Percentiles rank a stretch among this genome's conserved stretches.
These are phyloP conservation scores for Phytopythium oedochilum DNA, from an alignment of 352 stramenopile genomes.

Conservation along the genomic window DNA sequence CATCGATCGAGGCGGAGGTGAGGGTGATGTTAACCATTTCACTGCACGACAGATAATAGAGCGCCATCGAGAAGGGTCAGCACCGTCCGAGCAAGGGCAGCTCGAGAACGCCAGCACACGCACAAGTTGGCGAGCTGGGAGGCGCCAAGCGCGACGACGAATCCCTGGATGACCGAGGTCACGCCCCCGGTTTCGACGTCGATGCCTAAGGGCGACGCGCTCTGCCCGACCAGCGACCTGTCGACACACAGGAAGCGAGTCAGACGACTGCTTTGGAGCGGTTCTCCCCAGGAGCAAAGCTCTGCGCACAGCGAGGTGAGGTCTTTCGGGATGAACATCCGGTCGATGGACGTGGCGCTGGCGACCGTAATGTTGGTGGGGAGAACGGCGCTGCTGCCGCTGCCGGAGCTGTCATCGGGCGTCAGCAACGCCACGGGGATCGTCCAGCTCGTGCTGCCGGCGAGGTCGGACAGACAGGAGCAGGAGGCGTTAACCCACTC, in stretches of 20 bases:
- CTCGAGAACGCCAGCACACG: neutral
- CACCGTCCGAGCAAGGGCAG: neutral
- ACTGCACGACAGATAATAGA: neutral
- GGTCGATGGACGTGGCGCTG: slow-evolving; percentile 5
- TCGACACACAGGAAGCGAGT: neutral
- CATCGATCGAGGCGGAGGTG: neutral
- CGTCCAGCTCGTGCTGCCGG: slow-evolving; percentile 1
- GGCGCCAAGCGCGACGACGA: slow-evolving; percentile 1
- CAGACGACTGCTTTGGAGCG: neutral
- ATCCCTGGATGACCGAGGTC: slow-evolving; percentile 1
- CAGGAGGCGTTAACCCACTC: slow-evolving; percentile 7
- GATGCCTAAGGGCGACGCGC: neutral
- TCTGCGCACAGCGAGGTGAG: slow-evolving; percentile 5
- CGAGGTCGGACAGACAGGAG: slow-evolving; percentile 3
- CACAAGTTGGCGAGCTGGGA: slow-evolving; percentile 4
- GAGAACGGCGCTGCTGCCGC: neutral
- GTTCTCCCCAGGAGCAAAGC: neutral
- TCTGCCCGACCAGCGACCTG: neutral
- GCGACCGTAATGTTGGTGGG: neutral
- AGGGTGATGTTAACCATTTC: slow-evolving; percentile 8
- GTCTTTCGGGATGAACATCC: slow-evolving; percentile 1
- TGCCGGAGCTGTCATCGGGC: neutral
- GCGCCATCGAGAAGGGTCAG: neutral
- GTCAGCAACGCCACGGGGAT: neutral
- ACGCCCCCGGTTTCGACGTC: slow-evolving; percentile 1